Base-by-base conservation (phyloP, 176 grass and related monocot genomes). In the Phyllostachys edulis region DNA sequence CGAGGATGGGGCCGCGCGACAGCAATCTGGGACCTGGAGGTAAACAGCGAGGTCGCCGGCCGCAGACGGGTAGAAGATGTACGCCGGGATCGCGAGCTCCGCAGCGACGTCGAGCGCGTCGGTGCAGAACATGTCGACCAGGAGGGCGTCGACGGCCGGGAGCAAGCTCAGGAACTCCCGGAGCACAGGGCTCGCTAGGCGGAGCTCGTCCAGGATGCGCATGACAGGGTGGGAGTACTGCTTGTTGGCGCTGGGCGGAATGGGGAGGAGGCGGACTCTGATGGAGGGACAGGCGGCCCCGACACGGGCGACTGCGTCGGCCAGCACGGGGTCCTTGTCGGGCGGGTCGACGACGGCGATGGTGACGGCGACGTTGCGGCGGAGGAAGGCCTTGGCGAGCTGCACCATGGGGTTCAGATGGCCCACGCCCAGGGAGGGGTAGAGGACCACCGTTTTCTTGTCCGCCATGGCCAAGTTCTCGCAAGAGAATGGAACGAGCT, bases 101-200 rank as follows among this genome's bases (percentile, higher is more conserved):
- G 74, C 63, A 26, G 86, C 87, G 42, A 87, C 67, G 69, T 91
- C 88, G 81, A 93, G 77, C 9, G 83, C 93, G 32, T 85, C 83
- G 50, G 26, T 40, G 88, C 90, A 95, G 81, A 95, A 92, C 85
- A 95, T 88, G 79, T 95, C 93, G 69, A 95, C 51, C 21, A 96
- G 79, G 38, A 96, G 38, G 38, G 82, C 80, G 59, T 78, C 74
- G 10, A 88, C 41, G 62, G 71, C 57, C 0, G 79, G 41, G 73
- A 59, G 60, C 50, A 73, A 71, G 45, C 21, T 0, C 23, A 82
- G 36, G 78, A 78, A 56, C 2, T 72, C 52, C 6, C 61, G 71
- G 56, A 88, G 79, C 50, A 34, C 50, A 7, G 21, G 36, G 44
- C 18, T 83, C 10, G 84, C 74, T 27, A 55, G 72, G 29, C 64